Percentiles rank a stretch among this genome's conserved stretches.
Evolutionary conservation across 192 early-diverging fungal species (phyloP).

Genomic region (Backusella circina): DNA sequence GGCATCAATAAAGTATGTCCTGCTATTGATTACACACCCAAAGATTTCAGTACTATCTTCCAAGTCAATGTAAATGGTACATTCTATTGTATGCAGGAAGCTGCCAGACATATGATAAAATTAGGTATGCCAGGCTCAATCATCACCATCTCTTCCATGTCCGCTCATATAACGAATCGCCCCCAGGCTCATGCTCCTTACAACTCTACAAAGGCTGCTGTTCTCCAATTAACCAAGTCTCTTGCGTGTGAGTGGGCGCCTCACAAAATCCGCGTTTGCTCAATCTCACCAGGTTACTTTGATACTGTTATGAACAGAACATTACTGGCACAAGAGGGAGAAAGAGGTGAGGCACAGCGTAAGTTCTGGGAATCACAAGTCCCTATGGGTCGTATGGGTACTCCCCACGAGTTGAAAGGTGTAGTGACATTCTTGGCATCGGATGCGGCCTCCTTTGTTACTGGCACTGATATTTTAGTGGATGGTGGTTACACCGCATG

Average conservation of each 20-base stretch:
- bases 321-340: constrained; percentile 19
- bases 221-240: constrained; percentile 41
- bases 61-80: constrained; percentile 36
- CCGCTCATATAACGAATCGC: constrained; percentile 29
- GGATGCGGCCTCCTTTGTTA: constrained; percentile 58
- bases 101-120: constrained; percentile 34
- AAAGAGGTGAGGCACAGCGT: constrained; percentile 7
- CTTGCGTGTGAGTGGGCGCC: constrained; percentile 44
- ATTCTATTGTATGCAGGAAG: constrained; percentile 34
- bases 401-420: constrained; percentile 31
- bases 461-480: constrained; percentile 38
- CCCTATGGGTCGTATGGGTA: constrained; percentile 26
- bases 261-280: constrained; percentile 35
- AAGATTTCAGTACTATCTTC: constrained; percentile 23
- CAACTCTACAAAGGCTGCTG: constrained; percentile 43
- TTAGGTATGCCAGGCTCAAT: constrained; percentile 29
- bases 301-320: constrained; percentile 34
- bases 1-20: constrained; percentile 29
- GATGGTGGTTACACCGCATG: constrained; percentile 33
- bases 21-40: constrained; percentile 29
- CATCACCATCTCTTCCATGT: constrained; percentile 41
- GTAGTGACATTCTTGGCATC: constrained; percentile 57
- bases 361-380: constrained; percentile 18
- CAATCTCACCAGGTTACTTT: constrained; percentile 40
- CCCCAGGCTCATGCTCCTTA: constrained; percentile 42